Evolutionary conservation across 805 yeast genomes (phyloP).

Genomic region (Saturnispora gosingensis): DNA sequence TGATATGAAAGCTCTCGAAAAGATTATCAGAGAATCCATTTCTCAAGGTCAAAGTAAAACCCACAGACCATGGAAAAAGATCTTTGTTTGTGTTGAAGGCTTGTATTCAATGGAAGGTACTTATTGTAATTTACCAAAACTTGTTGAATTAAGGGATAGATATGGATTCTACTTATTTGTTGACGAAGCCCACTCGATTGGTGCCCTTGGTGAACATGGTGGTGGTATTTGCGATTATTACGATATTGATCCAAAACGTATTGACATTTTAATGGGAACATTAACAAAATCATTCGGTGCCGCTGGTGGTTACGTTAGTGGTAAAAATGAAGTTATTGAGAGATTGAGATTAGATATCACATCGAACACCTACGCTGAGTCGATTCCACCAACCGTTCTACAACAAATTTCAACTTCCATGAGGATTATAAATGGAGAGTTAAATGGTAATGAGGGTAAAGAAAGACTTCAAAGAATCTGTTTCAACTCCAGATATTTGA

Average conservation of each 20-base stretch:
- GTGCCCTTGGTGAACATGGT: conserved; percentile 95
- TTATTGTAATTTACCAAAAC: conserved; percentile 67
- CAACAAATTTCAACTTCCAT: conserved; percentile 79
- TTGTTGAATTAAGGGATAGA: conserved; percentile 66
- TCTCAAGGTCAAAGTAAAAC: conserved; percentile 91
- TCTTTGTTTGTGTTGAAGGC: conserved; percentile 83
- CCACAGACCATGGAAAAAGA: conserved; percentile 93
- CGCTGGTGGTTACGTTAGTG: conserved; percentile 96
- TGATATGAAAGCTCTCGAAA: conserved; percentile 74
- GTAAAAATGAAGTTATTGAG: conserved; percentile 57
- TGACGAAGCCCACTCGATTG: conserved; percentile 98
- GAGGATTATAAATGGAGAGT: conserved; percentile 67
- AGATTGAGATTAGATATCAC: conserved; percentile 64
- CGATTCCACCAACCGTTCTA: conserved; percentile 85
- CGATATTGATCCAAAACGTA: conserved; percentile 60
- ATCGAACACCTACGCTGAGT: conserved; percentile 71
- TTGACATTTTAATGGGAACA: conserved; percentile 95
- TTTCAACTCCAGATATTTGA: conserved; percentile 86
- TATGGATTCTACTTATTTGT: conserved; percentile 86
- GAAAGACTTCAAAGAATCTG: conserved; percentile 90
- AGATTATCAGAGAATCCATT: conserved; percentile 69
- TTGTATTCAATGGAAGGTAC: conserved; percentile 91
- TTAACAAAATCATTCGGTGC: conserved; percentile 97
- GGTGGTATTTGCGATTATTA: conserved; percentile 94
- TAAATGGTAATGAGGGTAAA: conserved; percentile 87